Percentiles rank a stretch among this genome's conserved stretches.
These are phyloP conservation scores for Simplicillium sp. DNA, from an alignment of 2,329 filamentous ascomycete genomes.

Conservation along the genomic window DNA sequence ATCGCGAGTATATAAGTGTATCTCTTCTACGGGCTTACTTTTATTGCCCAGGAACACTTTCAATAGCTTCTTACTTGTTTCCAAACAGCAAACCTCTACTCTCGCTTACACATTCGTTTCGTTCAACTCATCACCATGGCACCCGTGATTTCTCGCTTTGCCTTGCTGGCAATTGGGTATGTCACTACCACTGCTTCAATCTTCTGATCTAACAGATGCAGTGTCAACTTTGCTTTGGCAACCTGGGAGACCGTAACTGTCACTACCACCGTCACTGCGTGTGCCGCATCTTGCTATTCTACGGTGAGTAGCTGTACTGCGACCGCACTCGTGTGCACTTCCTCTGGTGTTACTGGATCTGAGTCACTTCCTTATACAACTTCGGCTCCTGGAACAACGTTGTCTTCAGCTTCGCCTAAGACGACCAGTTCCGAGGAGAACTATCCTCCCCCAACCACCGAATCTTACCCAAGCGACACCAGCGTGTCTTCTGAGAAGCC, in stretches of 20 bases:
- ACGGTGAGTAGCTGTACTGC: slow-evolving; percentile 4
- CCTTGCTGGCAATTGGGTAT: too few relatives aligned
- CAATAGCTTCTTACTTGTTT: too few relatives aligned
- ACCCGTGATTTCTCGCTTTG: too few relatives aligned
- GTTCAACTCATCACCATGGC: too few relatives aligned
- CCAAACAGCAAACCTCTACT: too few relatives aligned
- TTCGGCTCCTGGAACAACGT: neutral
- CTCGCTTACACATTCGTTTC: too few relatives aligned
- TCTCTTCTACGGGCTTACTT: too few relatives aligned
- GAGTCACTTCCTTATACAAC: neutral
- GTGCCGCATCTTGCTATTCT: slow-evolving; percentile 15
- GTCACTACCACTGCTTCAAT: neutral
- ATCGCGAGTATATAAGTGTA: too few relatives aligned
- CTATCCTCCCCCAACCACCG: too few relatives aligned
- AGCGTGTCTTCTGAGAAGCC: too few relatives aligned
- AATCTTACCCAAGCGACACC: too few relatives aligned
- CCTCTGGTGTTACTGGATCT: neutral
- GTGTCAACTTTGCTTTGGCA: slow-evolving; percentile 10
- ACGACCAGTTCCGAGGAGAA: neutral
- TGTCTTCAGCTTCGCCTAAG: neutral
- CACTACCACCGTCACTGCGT: slow-evolving; percentile 19
- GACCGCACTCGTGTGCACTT: neutral
- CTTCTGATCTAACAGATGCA: slow-evolving; percentile 6
- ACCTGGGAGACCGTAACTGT: slow-evolving; percentile 19
- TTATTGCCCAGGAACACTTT: too few relatives aligned